Base-by-base conservation (phyloP, 202 grass and related monocot species). In the Alloteropsis angusta region DNA sequence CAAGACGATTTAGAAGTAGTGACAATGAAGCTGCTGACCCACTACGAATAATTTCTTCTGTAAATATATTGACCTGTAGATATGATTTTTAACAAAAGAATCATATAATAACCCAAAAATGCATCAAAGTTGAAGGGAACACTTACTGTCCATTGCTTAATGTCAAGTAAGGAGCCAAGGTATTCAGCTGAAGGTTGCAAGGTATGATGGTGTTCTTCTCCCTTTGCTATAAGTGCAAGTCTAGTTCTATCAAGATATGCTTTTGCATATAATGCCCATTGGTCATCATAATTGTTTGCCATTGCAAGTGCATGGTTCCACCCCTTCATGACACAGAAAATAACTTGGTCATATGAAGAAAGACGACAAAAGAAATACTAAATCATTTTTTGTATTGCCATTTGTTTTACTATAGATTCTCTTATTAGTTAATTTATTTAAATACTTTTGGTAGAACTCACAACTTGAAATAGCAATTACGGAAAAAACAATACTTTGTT, bases 1-100 rank as follows among this genome's bases (percentile, higher is more conserved):
- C 93, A 65, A 97, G 80, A 67, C 90, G 90, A 57, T 97, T 97
- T 47, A 97, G 83, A 87, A 97, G 93, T 84, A 80, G 61, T 68
- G 93, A 97, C 35, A 97, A 76, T 46, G 93, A 85, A 74, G 90
- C 85, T 81, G 90, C 93, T 71, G 93, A 97, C 66, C 93, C 93
- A 82, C 85, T 72, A 81, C 93, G 93, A 83, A 97, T 97, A 81
- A 93, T 76, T 93, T 97, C 93, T 87, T 97, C 88, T 37, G 93
- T 93, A 60, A 97, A 97, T 65, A 91, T 93, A 69, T 78, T 87
- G 35, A 93, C 64, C 93, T 97, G 87, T 36, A 58, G 1, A 80
- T 77, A 84, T 36, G 10, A 6, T 59, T 47, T 56, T 79, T 57
- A 36, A 43, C 10, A 47, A 19, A 65, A 37, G 46, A 55, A 38